Conservation (phyloP, 2,329 filamentous ascomycete genomes). For the Aschersonia sp. region DNA sequence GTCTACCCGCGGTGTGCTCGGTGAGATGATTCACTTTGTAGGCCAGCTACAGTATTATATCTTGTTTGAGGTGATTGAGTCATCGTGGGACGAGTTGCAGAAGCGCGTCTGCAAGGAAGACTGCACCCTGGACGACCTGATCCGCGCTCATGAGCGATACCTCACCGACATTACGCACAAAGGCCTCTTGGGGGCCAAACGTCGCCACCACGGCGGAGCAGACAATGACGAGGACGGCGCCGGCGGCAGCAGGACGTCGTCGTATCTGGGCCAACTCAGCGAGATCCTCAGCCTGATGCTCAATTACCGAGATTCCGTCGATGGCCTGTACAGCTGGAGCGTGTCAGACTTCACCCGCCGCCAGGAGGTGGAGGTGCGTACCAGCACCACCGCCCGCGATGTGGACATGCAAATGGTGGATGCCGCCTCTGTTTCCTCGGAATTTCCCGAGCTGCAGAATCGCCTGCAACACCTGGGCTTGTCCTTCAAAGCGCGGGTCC, state of each 20-base stretch:
- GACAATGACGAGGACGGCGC: constrained; percentile 46
- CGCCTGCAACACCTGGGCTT: constrained; percentile 57
- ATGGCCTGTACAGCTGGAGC: constrained; percentile 86
- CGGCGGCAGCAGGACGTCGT: constrained; percentile 29
- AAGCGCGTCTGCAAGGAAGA: constrained; percentile 68
- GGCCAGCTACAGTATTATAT: constrained; percentile 98
- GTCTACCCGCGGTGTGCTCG: constrained; percentile 69
- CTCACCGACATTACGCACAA: constrained; percentile 92
- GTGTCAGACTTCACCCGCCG: constrained; percentile 85
- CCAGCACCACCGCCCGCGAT: constrained; percentile 38
- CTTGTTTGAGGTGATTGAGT: constrained; percentile 94
- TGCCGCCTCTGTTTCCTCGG: constrained; percentile 42
- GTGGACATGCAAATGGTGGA: constrained; percentile 12
- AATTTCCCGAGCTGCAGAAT: constrained; percentile 60
- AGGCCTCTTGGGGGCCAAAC: constrained; percentile 68
- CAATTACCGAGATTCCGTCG: constrained; percentile 80
- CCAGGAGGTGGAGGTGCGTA: constrained; percentile 71
- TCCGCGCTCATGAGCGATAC: constrained; percentile 79
- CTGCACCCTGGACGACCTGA: constrained; percentile 88
- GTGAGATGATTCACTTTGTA: constrained; percentile 98
- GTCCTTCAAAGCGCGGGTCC: constrained; percentile 65
- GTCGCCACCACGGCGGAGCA: constrained; percentile 26
- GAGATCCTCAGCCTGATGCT: constrained; percentile 92
- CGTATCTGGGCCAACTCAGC: constrained; percentile 81
- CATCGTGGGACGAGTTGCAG: constrained; percentile 85